Percentiles rank a stretch among this genome's conserved stretches.
phyloP scores from a whole-genome alignment of 306 rosid species.

The Cicer pinnatifidum region DNA sequence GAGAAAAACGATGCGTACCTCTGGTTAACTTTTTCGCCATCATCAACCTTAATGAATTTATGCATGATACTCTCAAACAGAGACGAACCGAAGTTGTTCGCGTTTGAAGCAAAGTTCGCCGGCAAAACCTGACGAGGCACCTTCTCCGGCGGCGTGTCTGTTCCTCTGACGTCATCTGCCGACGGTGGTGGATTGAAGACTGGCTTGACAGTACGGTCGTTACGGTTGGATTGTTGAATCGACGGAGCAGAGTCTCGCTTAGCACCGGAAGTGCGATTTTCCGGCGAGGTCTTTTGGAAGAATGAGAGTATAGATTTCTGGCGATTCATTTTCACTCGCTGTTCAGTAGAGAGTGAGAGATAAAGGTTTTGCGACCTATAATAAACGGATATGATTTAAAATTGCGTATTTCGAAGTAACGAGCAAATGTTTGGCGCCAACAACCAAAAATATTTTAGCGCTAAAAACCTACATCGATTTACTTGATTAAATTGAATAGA shows the following conservation, averaged over 20 bases:
- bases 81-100: slow-evolving; percentile 50
- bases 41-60: slow-evolving; percentile 70
- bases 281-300: slow-evolving; percentile 65
- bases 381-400: neutral
- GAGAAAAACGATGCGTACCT: slow-evolving; percentile 47
- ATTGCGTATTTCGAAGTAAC: neutral
- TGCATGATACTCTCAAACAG: slow-evolving; percentile 82
- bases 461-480: neutral
- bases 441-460: neutral
- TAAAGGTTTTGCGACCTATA: neutral
- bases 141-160: slow-evolving; percentile 97
- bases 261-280: slow-evolving; percentile 44
- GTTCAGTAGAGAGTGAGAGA: neutral
- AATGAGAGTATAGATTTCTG: slow-evolving; percentile 81
- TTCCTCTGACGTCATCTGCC: slow-evolving; percentile 70
- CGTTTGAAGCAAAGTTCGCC: slow-evolving; percentile 41
- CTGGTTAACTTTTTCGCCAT: slow-evolving; percentile 44
- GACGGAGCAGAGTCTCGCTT: slow-evolving; percentile 41
- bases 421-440: neutral
- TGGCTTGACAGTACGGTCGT: slow-evolving; percentile 22
- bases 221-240: slow-evolving; percentile 35
- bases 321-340: slow-evolving; percentile 64
- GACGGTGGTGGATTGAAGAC: slow-evolving; percentile 40
- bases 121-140: slow-evolving; percentile 72
- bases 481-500: too few relatives aligned